Evolutionary conservation across 768 basidiomycete species (phyloP).

Genomic region (Gyrodon lividus): DNA sequence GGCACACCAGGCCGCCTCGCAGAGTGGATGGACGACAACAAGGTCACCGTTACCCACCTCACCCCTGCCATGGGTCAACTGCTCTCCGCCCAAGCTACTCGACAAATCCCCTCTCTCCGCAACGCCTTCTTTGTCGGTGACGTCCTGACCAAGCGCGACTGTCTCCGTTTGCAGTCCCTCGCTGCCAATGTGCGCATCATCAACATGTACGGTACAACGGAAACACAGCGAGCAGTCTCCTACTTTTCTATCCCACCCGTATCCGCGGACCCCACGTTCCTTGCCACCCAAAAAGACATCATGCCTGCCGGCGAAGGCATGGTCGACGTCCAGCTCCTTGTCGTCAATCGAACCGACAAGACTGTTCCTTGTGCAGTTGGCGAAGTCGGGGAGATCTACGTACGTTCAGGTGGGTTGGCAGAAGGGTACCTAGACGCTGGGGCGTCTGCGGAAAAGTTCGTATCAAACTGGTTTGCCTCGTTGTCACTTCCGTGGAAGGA

Average conservation of each 20-base stretch:
- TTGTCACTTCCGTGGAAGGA: slow-evolving; percentile 55
- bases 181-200: slow-evolving; percentile 92
- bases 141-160: slow-evolving; percentile 96
- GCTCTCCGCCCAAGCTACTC: slow-evolving; percentile 81
- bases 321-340: slow-evolving; percentile 95
- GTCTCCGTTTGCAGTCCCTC: slow-evolving; percentile 87
- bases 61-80: slow-evolving; percentile 99
- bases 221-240: slow-evolving; percentile 98
- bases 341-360: slow-evolving; percentile 88
- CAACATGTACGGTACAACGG: slow-evolving; percentile 99
- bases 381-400: slow-evolving; percentile 98
- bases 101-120: slow-evolving; percentile 79
- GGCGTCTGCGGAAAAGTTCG: slow-evolving; percentile 89
- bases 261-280: slow-evolving; percentile 81
- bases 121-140: slow-evolving; percentile 99
- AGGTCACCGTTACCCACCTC: slow-evolving; percentile 93
- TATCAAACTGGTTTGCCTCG: slow-evolving; percentile 85
- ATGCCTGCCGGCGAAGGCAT: slow-evolving; percentile 98
- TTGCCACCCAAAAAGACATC: slow-evolving; percentile 92
- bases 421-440: slow-evolving; percentile 90
- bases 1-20: slow-evolving; percentile 95
- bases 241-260: slow-evolving; percentile 93
- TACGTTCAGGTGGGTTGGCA: slow-evolving; percentile 91
- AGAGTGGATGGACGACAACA: slow-evolving; percentile 95
- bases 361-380: slow-evolving; percentile 88